phyloP scores from a whole-genome alignment of 2,329 filamentous ascomycete species.

The Stromatinia cepivora region DNA sequence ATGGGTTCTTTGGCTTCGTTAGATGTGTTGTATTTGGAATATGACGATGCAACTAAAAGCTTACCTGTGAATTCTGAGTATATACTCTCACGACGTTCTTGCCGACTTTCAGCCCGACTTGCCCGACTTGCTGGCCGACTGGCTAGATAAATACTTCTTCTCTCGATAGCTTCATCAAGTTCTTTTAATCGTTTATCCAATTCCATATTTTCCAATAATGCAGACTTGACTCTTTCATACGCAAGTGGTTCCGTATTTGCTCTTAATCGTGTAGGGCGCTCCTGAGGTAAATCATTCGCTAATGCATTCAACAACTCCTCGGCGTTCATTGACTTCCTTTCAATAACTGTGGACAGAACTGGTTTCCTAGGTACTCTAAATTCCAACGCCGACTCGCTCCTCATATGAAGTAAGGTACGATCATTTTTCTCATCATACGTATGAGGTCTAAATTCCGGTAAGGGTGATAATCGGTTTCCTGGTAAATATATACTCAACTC shows the following conservation, averaged over 20 bases:
- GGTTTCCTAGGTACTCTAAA: conserved; percentile 39
- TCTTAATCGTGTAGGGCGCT: conserved; percentile 35
- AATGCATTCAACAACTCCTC: conserved; percentile 35
- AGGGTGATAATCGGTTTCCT: conserved; percentile 53
- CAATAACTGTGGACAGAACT: conserved; percentile 34
- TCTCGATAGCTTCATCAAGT: conserved; percentile 57
- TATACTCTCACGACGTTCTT: conserved; percentile 29
- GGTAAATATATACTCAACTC: conserved; percentile 56
- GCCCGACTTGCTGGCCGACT: conserved; percentile 38
- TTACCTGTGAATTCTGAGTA: conserved; percentile 37
- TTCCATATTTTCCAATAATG: conserved; percentile 48
- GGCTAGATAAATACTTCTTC: conserved; percentile 54
- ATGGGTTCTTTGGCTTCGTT: conserved; percentile 50
- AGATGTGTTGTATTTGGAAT: conserved; percentile 8
- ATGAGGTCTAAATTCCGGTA: conserved; percentile 51
- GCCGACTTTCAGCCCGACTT: conserved; percentile 32
- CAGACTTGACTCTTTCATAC: conserved; percentile 39
- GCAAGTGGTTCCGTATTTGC: conserved; percentile 37
- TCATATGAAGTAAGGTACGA: conserved; percentile 30
- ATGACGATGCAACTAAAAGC: background rate
- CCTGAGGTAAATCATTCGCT: conserved; percentile 33
- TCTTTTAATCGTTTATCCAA: conserved; percentile 58
- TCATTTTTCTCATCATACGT: conserved; percentile 28
- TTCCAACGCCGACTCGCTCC: conserved; percentile 37
- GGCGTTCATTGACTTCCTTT: conserved; percentile 33